A percentile compares a stretch with the other conserved stretches of the same genome.
Conservation (phyloP, 352 stramenopile genomes). For the Phytopythium kandeliae region DNA sequence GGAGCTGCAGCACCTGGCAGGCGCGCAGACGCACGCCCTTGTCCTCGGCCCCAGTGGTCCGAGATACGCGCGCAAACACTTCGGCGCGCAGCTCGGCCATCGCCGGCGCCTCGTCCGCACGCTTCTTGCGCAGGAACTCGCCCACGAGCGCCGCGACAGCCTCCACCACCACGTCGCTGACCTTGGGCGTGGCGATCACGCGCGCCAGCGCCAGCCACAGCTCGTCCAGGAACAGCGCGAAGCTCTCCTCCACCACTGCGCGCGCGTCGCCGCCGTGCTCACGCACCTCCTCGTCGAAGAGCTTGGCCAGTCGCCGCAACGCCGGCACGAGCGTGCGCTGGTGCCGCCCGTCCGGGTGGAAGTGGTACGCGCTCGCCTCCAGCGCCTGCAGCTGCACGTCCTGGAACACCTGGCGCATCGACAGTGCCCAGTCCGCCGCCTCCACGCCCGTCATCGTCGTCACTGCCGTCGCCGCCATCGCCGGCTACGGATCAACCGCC, state of each 20-base stretch:
- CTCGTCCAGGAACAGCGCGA: conserved; percentile 57
- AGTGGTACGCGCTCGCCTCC: conserved; percentile 38
- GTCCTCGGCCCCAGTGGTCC: conserved; percentile 56
- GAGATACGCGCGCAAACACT: conserved; percentile 37
- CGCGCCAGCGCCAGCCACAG: conserved; percentile 46
- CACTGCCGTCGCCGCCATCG: neutral
- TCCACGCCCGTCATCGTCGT: conserved; percentile 3
- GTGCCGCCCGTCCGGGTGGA: conserved; percentile 16
- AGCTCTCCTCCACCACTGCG: conserved; percentile 41
- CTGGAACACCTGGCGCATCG: conserved; percentile 57
- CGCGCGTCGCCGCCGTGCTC: conserved; percentile 11
- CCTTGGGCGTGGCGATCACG: conserved; percentile 39
- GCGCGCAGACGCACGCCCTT: conserved; percentile 44
- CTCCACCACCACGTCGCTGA: conserved; percentile 34
- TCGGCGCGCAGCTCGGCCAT: conserved; percentile 26
- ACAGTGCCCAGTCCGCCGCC: conserved; percentile 46
- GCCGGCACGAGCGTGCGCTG: conserved; percentile 43
- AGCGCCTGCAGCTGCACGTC: conserved; percentile 60
- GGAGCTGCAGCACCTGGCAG: conserved; percentile 57
- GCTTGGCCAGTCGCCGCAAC: conserved; percentile 36
- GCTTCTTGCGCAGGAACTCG: conserved; percentile 30
- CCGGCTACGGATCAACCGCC: no score
- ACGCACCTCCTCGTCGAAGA: conserved; percentile 46
- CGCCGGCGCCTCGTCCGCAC: conserved; percentile 12
- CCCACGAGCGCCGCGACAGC: conserved; percentile 47